These are phyloP conservation scores for Huntiella abstrusa DNA, from an alignment of 2,329 filamentous ascomycete species.

Conservation along the genomic window DNA sequence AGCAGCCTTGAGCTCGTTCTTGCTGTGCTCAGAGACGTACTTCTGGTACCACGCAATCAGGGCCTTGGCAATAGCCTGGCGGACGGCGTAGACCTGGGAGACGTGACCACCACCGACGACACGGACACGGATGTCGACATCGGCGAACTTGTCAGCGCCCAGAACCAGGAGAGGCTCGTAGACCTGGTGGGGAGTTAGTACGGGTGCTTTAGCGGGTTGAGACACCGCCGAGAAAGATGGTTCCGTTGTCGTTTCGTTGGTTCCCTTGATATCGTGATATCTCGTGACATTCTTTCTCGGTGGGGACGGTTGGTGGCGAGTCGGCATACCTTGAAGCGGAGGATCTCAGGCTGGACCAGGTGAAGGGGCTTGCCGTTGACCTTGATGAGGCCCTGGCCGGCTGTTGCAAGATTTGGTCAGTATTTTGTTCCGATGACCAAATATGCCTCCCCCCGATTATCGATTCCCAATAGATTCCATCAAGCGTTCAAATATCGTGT, in stretches of 20 bases:
- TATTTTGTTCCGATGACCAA: conserved; percentile 2
- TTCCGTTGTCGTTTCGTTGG: not conserved
- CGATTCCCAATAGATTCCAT: not conserved
- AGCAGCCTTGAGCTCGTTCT: conserved; percentile 58
- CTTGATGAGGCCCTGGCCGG: conserved; percentile 65
- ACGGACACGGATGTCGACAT: conserved; percentile 93
- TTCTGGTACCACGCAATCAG: conserved; percentile 86
- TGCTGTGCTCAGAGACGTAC: conserved; percentile 99
- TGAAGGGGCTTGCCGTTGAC: conserved; percentile 94
- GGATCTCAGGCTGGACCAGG: conserved; percentile 88
- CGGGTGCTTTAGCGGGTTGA: too few species aligned
- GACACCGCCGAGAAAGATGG: too few species aligned
- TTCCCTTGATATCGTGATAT: not conserved
- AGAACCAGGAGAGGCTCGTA: conserved; percentile 98
- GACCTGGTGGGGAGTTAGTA: conserved; percentile 33
- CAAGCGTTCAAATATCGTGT: not conserved
- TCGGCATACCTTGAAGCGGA: conserved; percentile 76
- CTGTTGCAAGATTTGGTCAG: conserved; percentile 14
- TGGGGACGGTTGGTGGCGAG: not conserved
- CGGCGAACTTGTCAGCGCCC: conserved; percentile 90
- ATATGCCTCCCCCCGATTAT: not conserved
- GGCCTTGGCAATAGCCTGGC: conserved; percentile 90
- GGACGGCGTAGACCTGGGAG: conserved; percentile 94
- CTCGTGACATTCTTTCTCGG: not conserved
- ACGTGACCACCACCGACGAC: conserved; percentile 95